Evolutionary conservation across 2,329 filamentous ascomycete genomes (phyloP).

Genomic region (Orbilia blumenaviensis): DNA sequence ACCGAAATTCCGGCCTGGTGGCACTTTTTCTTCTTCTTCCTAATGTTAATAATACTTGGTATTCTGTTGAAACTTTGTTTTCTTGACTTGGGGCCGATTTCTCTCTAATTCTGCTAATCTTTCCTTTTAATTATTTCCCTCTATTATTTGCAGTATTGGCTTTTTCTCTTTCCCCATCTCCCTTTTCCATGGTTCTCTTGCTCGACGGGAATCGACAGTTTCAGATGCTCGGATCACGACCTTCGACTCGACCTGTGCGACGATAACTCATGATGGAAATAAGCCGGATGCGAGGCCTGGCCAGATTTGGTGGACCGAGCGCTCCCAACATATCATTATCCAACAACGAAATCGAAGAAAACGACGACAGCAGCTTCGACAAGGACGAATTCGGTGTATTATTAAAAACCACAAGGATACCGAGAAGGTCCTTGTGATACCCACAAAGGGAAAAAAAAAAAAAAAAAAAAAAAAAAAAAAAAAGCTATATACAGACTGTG

Average conservation of each 20-base stretch:
- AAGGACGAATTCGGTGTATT: constrained; percentile 34
- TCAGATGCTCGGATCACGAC: constrained; percentile 35
- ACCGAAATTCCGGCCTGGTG: constrained; percentile 2
- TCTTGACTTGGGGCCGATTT: constrained; percentile 5
- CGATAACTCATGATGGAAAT: constrained; percentile 51
- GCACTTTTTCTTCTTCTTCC: too few species aligned
- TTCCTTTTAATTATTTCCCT: background rate
- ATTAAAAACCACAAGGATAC: constrained; percentile 23
- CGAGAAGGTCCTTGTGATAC: constrained; percentile 29
- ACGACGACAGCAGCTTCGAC: constrained; percentile 6
- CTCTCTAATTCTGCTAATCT: background rate
- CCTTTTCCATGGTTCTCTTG: background rate
- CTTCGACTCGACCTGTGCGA: constrained; percentile 28
- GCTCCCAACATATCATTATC: constrained; percentile 32
- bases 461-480: too few species aligned
- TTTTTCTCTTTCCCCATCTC: background rate
- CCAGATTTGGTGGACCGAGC: constrained; percentile 45
- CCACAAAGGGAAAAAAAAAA: too few species aligned
- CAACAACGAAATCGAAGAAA: constrained; percentile 26
- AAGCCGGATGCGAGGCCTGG: constrained; percentile 34
- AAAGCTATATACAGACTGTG: too few species aligned
- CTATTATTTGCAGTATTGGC: background rate
- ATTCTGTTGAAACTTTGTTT: constrained; percentile 4
- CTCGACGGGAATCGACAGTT: background rate
- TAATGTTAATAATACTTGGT: background rate